phyloP scores from a whole-genome alignment of 306 rosid genomes.

The Corylus avellana region DNA sequence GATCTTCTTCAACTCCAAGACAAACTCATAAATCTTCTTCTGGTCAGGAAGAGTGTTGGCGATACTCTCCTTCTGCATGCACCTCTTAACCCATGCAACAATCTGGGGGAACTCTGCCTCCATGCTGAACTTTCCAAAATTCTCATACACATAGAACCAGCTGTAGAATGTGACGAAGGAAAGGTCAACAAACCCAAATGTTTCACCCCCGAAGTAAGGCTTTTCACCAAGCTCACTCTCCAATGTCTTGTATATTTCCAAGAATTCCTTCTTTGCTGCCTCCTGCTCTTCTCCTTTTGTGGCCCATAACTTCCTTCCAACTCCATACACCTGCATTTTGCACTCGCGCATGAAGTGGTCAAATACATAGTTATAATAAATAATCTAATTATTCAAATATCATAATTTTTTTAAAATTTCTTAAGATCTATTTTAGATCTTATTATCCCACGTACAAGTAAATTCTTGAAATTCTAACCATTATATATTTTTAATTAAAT shows the following conservation, averaged over 20 bases:
- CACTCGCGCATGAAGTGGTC: no score
- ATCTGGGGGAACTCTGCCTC: constrained; percentile 20
- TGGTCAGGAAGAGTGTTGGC: constrained; percentile 38
- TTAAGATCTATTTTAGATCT: no score
- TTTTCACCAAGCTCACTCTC: constrained; percentile 48
- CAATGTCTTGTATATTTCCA: constrained; percentile 36
- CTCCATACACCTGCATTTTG: constrained; percentile 22
- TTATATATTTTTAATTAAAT: no score
- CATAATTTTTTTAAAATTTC: no score
- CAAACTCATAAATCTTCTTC: constrained; percentile 23
- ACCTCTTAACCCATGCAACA: constrained; percentile 25
- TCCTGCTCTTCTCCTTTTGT: constrained; percentile 25
- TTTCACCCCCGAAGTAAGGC: constrained; percentile 48
- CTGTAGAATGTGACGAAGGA: constrained; percentile 39
- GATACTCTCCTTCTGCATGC: constrained; percentile 15
- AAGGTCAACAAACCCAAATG: constrained; percentile 53
- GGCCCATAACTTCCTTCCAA: constrained; percentile 20
- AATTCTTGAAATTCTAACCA: no score
- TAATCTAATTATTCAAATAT: no score
- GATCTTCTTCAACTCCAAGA: constrained; percentile 2
- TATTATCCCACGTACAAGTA: no score
- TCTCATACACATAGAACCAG: constrained; percentile 41
- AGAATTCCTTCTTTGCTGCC: constrained; percentile 33
- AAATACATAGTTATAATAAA: no score
- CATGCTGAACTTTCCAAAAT: constrained; percentile 14